These are phyloP conservation scores for Diphasiastrum complanatum DNA, from an alignment of 83 land plant genomes.

Conservation along the genomic window DNA sequence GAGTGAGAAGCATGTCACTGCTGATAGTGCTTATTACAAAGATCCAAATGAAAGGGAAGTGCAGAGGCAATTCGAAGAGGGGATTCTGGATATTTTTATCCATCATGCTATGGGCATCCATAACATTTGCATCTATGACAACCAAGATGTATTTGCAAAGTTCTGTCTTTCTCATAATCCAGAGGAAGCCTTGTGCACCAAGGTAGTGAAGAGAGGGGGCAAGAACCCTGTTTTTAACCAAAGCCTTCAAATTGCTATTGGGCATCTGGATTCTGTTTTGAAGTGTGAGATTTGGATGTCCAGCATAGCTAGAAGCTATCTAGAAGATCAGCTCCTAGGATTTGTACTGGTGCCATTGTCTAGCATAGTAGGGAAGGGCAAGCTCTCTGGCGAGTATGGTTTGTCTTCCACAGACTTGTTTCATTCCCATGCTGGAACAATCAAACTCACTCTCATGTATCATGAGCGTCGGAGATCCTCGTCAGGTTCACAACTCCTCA, in stretches of 20 bases:
- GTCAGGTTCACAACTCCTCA: slow-evolving; percentile 18
- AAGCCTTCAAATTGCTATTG: slow-evolving; percentile 15
- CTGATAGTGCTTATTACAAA: too few species aligned
- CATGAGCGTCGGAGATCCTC: slow-evolving; percentile 43
- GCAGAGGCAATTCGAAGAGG: too few species aligned
- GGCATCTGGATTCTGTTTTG: slow-evolving; percentile 2
- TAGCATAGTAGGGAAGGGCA: slow-evolving; percentile 36
- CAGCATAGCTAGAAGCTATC: slow-evolving; percentile 54
- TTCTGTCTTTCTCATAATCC: not conserved
- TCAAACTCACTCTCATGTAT: slow-evolving; percentile 46
- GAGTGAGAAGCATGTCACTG: too few species aligned
- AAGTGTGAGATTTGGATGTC: slow-evolving; percentile 66
- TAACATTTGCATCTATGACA: slow-evolving; percentile 24
- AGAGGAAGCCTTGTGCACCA: slow-evolving; percentile 13
- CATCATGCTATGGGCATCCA: slow-evolving; percentile 17
- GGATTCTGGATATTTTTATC: slow-evolving; percentile 10
- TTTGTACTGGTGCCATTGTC: slow-evolving; percentile 55
- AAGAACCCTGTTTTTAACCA: slow-evolving; percentile 19
- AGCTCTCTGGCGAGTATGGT: slow-evolving; percentile 46
- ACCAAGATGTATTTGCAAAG: slow-evolving; percentile 23
- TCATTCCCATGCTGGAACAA: slow-evolving; percentile 72
- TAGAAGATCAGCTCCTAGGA: slow-evolving; percentile 75
- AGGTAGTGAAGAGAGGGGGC: slow-evolving; percentile 14
- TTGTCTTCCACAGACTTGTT: slow-evolving; percentile 75
- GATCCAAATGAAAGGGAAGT: too few species aligned